Evolutionary conservation across 306 rosid species (phyloP), one percentile per base, ranked within the genome.

Genomic region (Medicago truncatula): DNA sequence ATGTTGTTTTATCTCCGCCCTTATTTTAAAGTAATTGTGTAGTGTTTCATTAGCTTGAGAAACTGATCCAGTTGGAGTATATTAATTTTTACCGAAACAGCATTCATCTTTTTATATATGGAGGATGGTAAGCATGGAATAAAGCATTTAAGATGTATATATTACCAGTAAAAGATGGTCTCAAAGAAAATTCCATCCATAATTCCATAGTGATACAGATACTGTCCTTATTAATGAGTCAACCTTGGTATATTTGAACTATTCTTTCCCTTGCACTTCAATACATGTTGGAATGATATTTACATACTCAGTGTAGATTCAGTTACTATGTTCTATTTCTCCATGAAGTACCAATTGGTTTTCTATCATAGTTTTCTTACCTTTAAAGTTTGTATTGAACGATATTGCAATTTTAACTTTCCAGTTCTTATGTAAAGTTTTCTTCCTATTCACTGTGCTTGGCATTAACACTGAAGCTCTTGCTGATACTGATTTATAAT

Each of bases 401-500:
- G 11, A 44, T 58, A 46, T 49, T 46, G 64, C 57, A 28, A 25
- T 57, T 13, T 64, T 56, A 14, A 43, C 69, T 68, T 74, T 59
- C 20, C 54, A 3, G 11, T 44, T 44, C 3, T 43, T 90, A 67
- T 89, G 23, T 63, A 5, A 49, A 75, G 23, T 41, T 71, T 28
- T 28, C 34, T 28, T 72, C 38, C 21, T 73, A 50, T 59, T 57
- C 62, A 16, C 25, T 7, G 50, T 79, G 75, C 76, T 18, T 50
- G 61, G 11, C 40, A 75, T 67, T 69, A 36, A 50, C 63, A 60
- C 47, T 57, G 38, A 66, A 46, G 21, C 15, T 58, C 46, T 75
- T 66, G 52, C 54, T 58, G 54, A 39, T 44, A 67, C 59, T 73
- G 47, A 67, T 83, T 65, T 73, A 70, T 53, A 56, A 73, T 69